A percentile compares a stretch with the other conserved stretches of the same genome.
Evolutionary conservation across 176 grass and related monocot genomes (phyloP).

Genomic region (Ampelocalamus luodianensis): DNA sequence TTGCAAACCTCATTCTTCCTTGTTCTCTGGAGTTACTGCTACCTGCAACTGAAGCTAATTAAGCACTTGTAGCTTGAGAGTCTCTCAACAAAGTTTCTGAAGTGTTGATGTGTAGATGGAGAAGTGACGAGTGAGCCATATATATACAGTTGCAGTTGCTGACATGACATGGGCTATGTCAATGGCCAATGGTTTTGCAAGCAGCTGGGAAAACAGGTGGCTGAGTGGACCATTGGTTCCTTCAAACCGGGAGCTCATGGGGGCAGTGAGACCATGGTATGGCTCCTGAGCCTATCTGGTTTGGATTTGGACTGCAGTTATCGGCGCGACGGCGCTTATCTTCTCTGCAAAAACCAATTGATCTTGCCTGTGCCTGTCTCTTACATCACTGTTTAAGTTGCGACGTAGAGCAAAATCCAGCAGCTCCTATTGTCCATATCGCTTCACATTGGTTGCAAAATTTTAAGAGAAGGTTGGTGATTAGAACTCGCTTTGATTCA

Average conservation of each 20-base stretch:
- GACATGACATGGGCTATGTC: constrained; percentile 16
- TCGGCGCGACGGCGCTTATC: neutral
- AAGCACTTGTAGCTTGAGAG: neutral
- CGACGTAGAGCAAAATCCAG: neutral
- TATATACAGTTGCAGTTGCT: neutral
- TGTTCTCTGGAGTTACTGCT: neutral
- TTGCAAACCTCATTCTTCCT: constrained; percentile 50
- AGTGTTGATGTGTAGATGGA: constrained; percentile 5
- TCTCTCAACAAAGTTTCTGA: neutral
- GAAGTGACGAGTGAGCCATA: neutral
- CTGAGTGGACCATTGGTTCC: constrained; percentile 57
- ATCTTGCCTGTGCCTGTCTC: constrained; percentile 15
- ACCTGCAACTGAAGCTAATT: neutral
- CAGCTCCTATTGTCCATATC: neutral
- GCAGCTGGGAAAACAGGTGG: constrained; percentile 42
- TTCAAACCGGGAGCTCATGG: constrained; percentile 51
- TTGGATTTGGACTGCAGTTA: constrained; percentile 34
- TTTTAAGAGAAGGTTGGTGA: neutral
- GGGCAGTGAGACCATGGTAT: constrained; percentile 11
- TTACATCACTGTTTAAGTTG: neutral
- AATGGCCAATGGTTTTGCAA: constrained; percentile 65
- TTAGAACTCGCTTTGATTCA: neutral
- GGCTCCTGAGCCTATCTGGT: neutral
- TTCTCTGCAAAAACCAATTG: constrained; percentile 16
- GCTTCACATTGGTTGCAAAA: neutral